Evolutionary conservation across 441 rosid species (phyloP).

Genomic region (Macaranga tanarius): DNA sequence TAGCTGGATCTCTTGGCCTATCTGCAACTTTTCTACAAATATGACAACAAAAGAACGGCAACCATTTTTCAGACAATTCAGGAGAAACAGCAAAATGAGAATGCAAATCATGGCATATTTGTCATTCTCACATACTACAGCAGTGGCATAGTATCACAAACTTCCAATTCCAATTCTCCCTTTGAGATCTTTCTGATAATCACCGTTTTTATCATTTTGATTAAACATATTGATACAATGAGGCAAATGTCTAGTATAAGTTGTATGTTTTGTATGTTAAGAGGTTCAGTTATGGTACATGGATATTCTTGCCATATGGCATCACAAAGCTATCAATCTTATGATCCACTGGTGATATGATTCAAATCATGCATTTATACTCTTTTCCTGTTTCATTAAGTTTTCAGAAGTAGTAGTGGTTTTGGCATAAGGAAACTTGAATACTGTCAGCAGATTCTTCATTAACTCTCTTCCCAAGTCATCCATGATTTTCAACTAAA

Average conservation of each 20-base stretch:
- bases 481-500: neutral
- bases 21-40: conserved; percentile 70
- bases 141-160: neutral
- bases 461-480: neutral
- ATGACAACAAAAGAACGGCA: conserved; percentile 20
- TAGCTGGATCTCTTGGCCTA: conserved; percentile 93
- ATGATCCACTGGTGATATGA: neutral
- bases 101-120: neutral
- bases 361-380: neutral
- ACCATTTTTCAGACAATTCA: conserved; percentile 11
- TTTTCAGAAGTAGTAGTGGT: neutral
- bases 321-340: neutral
- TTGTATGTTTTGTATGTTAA: neutral
- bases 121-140: neutral
- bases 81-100: neutral
- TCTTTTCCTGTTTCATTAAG: conserved; percentile 4
- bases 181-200: neutral
- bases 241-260: neutral
- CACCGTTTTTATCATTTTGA: neutral
- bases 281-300: neutral
- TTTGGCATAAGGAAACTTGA: neutral
- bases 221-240: neutral
- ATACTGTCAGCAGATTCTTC: neutral
- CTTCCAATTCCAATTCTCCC: neutral
- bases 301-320: neutral